Evolutionary conservation across 148 eudicot genomes (phyloP).

Genomic region (Polygonum maritimum): DNA sequence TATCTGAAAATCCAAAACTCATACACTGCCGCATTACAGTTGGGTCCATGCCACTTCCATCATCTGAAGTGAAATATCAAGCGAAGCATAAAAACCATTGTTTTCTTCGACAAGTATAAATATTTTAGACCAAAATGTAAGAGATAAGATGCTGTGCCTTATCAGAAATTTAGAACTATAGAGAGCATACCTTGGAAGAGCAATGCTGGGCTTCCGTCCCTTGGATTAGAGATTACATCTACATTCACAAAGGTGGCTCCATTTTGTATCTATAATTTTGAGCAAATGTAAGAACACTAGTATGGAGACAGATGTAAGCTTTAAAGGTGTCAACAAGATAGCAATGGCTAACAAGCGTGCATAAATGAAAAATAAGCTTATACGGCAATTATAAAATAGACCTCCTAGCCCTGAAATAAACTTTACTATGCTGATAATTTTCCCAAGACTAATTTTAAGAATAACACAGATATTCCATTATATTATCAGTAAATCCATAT

Average conservation of each 20-base stretch:
- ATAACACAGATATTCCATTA: background rate
- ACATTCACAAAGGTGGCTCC: slow-evolving; percentile 73
- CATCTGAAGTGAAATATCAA: slow-evolving; percentile 46
- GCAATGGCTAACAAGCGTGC: background rate
- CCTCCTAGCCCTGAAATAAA: background rate
- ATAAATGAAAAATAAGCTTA: background rate
- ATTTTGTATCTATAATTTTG: slow-evolving; percentile 62
- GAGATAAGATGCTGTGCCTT: background rate
- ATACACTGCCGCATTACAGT: slow-evolving; percentile 73
- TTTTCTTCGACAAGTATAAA: slow-evolving; percentile 10
- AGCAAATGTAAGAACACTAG: slow-evolving; percentile 15
- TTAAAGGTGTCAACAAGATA: background rate
- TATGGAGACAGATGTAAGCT: background rate
- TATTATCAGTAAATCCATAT: background rate
- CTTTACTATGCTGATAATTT: background rate
- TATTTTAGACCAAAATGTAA: background rate
- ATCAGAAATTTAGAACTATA: background rate
- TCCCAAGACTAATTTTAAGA: background rate
- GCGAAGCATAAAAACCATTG: slow-evolving; percentile 11
- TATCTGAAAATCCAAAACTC: slow-evolving; percentile 97
- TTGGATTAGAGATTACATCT: slow-evolving; percentile 71
- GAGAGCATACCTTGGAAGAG: slow-evolving; percentile 63
- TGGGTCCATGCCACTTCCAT: slow-evolving; percentile 95
- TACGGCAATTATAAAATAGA: background rate
- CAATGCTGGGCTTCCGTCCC: slow-evolving; percentile 67